Base-by-base conservation (phyloP, 75 land plant genomes). In the Cryptomeria japonica region DNA sequence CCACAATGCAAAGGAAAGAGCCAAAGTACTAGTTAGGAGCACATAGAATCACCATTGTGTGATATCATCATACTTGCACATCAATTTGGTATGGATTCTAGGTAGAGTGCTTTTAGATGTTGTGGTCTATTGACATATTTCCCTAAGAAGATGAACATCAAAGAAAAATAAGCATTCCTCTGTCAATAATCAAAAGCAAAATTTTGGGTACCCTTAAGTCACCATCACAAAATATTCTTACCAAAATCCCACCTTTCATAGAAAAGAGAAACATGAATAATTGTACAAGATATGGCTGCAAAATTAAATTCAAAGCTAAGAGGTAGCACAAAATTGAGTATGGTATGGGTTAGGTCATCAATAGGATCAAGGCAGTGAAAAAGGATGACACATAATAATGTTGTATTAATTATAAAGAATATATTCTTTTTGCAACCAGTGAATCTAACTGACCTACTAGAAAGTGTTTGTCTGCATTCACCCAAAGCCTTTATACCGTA, bases 41-140 rank as follows among this genome's bases (percentile, higher is more conserved):
- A 87, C 11, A 68, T 93, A 86, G 82, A 97, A 97, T 97, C 99
- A 97, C 96, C 97, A 97, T 31, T 44, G 46, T 44, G 97, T 96
- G 88, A 97, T 94, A 61, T 95, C 96, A 37, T 86, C 72, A 84
- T 96, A 96, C 72, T 83, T 94, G 84, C 84, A 86, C 96, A 96
- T 95, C 84, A 96, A 86, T 83, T 84, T 92, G 36, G 96, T 96
- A 73, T 96, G 96, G 13, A 97, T 92, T 78, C 95, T 95, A 15
- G 80, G 42, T 34, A 5, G 31, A 36, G 31, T 39, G 41, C 28
- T 68, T 13, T 11, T 49, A 49, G 51, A 49, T 49, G 51, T 11
- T 49, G 13, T 49, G 51, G 51, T 11, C 12, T 1, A 3, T 70
- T 38, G 1, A 25, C 44, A 42, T 80, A 38, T 38, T 31, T 38